Evolutionary conservation across 768 basidiomycete species (phyloP), one percentile per base, ranked within the genome.

Genomic region (Phaffia australis): DNA sequence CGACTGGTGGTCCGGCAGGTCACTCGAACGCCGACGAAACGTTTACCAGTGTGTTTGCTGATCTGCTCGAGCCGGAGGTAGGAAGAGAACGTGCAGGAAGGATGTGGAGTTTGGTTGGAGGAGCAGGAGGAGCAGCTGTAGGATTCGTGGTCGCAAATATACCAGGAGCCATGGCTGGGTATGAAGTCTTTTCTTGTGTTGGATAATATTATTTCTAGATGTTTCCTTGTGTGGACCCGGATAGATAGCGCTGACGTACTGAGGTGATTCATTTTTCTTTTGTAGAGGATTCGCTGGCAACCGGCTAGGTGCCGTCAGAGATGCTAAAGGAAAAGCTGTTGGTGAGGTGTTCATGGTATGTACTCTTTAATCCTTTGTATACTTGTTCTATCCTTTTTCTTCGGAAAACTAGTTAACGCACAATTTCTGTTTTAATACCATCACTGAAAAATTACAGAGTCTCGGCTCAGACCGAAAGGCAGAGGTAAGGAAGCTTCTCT

Each of bases 261-360:
- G n/a, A 52, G 29, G 6, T 5, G 21, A 0, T 27, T 19, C 14
- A 62, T 23, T 21, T 19, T 49, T 21, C 21, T 51, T 51, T 11
- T 15, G 25, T 18, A 4, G 56, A 75, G 75, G 86, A 2, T 82
- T 86, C 70, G 88, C 89, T 0, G 92, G 92, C 0, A 94, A 92
- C 74, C 80, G 89, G n/a, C 77, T 95, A 32, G 92, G 92, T 52
- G 89, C 91, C 3, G 80, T 97, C 56, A 81, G 92, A 65, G 92
- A 97, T 73, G 92, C 92, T 3, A 97, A 97, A 79, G 78, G 92
- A 14, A 90, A 89, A 81, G 87, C 87, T 69, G 91, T 97, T 27
- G 90, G 88, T 2, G 82, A 86, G 11, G 92, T 95, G 21, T 97
- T 97, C 75, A 77, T 80, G 56, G 35, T 42, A 42, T 11, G 35